Evolutionary conservation across 2,329 filamentous ascomycete genomes (phyloP).

Genomic region (Colletotrichum camelliae): DNA sequence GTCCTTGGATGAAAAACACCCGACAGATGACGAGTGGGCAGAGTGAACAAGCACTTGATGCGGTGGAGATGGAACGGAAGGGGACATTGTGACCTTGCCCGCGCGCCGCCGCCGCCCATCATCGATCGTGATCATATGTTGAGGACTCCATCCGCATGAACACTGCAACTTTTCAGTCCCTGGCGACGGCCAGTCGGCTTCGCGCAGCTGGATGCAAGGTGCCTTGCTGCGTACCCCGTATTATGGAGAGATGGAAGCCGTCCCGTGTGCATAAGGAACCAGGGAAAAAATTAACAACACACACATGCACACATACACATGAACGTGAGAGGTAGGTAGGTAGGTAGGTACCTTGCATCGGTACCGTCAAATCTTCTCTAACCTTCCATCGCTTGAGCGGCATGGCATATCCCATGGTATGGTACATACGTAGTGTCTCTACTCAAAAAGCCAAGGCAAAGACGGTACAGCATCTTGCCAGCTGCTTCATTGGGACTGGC

Average conservation of each 20-base stretch:
- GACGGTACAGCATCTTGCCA: neutral
- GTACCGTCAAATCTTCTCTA: neutral
- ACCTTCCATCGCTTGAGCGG: neutral
- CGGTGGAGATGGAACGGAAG: neutral
- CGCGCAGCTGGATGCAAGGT: neutral
- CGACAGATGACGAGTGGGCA: neutral
- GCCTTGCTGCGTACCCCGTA: constrained; percentile 13
- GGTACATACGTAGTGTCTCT: neutral
- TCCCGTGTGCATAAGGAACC: neutral
- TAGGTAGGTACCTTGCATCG: neutral
- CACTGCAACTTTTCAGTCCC: constrained; percentile 1
- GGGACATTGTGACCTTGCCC: neutral
- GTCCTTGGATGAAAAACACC: constrained; percentile 8
- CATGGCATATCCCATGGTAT: neutral
- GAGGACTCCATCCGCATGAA: constrained; percentile 16
- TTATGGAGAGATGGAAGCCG: neutral
- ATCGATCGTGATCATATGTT: neutral
- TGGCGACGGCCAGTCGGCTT: constrained; percentile 6
- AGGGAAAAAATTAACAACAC: neutral
- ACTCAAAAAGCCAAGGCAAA: neutral
- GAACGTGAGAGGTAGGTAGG: neutral
- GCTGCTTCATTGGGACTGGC: constrained; percentile 12
- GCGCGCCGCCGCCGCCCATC: neutral
- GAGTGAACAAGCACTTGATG: constrained; percentile 3
- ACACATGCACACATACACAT: neutral